Percentiles rank a stretch among this genome's conserved stretches.
Evolutionary conservation across 2,329 filamentous ascomycete species (phyloP).

Genomic region (Aspergillus sp.): DNA sequence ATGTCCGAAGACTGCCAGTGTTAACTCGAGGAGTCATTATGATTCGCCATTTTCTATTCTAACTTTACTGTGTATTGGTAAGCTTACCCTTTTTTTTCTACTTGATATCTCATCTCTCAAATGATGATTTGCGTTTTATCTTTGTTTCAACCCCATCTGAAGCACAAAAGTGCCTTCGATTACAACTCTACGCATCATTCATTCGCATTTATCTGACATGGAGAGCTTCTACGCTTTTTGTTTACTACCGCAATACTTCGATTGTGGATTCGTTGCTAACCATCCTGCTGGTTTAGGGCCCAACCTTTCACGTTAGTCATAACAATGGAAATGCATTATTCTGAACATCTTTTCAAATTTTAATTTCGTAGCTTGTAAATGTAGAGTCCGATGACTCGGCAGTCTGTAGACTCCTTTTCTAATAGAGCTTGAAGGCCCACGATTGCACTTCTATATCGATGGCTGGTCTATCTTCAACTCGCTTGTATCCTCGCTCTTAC

Average conservation of each 20-base stretch:
- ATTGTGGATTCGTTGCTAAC: neutral
- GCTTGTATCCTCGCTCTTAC: too few species aligned
- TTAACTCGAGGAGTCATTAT: neutral
- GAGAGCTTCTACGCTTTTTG: slow-evolving; percentile 4
- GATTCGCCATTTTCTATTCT: neutral
- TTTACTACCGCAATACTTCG: neutral
- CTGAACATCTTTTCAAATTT: neutral
- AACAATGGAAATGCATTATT: neutral
- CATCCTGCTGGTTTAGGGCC: neutral
- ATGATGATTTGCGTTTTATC: slow-evolving; percentile 37
- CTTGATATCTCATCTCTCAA: neutral
- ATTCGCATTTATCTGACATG: slow-evolving; percentile 19
- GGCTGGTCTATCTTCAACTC: too few species aligned
- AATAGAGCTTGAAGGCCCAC: too few species aligned
- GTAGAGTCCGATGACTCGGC: too few species aligned
- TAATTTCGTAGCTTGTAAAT: neutral
- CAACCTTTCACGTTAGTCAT: neutral
- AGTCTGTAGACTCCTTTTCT: too few species aligned
- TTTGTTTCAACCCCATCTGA: slow-evolving; percentile 44
- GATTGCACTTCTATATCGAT: too few species aligned
- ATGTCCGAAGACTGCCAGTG: neutral
- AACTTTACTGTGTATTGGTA: slow-evolving; percentile 1
- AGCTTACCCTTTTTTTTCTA: slow-evolving; percentile 2
- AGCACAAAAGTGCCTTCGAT: slow-evolving; percentile 30
- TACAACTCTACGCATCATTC: slow-evolving; percentile 27